phyloP scores from a whole-genome alignment of 2,329 filamentous ascomycete genomes.

The Cladophialophora immunda region DNA sequence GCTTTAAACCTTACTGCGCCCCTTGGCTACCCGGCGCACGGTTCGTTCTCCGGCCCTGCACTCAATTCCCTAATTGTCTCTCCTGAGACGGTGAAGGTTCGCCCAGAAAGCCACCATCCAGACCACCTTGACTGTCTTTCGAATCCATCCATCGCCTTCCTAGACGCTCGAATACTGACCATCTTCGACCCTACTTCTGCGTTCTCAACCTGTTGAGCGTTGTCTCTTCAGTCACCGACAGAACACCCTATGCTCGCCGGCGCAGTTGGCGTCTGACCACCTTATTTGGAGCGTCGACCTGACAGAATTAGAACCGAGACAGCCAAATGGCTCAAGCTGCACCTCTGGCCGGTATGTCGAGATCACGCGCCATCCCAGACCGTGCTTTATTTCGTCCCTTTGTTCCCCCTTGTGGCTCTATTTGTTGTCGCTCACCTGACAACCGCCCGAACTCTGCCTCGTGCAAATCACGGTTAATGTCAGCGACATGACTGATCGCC shows the following conservation, averaged over 20 bases:
- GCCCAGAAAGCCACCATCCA: neutral
- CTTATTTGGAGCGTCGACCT: neutral
- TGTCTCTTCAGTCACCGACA: neutral
- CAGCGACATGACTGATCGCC: constrained; percentile 20
- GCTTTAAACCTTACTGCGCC: constrained; percentile 18
- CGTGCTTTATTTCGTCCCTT: constrained; percentile 11
- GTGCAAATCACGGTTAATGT: neutral
- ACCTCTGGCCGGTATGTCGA: constrained; percentile 29
- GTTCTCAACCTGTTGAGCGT: neutral
- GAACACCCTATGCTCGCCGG: neutral
- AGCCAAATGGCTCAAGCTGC: constrained; percentile 34
- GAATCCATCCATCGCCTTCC: neutral
- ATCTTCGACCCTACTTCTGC: neutral
- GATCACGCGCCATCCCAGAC: neutral
- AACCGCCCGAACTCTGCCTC: neutral
- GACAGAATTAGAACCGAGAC: constrained; percentile 4
- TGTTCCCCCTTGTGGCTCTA: neutral
- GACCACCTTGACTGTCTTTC: neutral
- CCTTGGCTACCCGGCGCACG: constrained; percentile 25
- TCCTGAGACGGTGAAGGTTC: constrained; percentile 13
- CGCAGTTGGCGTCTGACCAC: constrained; percentile 9
- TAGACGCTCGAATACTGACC: neutral
- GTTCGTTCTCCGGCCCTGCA: constrained; percentile 2
- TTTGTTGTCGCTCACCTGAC: constrained; percentile 2
- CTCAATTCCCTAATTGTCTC: constrained; percentile 18